Evolutionary conservation across 306 rosid genomes (phyloP).

Genomic region (Quercus engelmannii): DNA sequence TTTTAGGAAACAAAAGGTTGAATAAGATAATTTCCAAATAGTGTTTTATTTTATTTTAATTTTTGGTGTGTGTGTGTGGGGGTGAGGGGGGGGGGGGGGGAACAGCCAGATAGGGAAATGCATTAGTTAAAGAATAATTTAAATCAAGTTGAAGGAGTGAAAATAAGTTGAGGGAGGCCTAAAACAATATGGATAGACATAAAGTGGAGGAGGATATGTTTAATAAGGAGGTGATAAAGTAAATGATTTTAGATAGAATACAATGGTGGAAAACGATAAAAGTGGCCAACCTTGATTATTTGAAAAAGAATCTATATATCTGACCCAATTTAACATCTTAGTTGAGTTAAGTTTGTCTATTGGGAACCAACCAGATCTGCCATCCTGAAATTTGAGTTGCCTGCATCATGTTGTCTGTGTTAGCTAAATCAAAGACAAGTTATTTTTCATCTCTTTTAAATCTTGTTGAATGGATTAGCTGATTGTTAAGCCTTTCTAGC

Average conservation of each 20-base stretch:
- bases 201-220: neutral
- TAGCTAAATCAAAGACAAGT: neutral
- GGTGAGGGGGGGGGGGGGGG: too few species aligned
- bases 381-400: neutral
- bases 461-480: neutral
- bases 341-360: neutral
- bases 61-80: too few species aligned
- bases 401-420: neutral
- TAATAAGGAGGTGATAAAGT: neutral
- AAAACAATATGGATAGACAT: neutral
- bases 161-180: neutral
- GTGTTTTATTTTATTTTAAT: neutral
- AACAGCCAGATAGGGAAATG: neutral
- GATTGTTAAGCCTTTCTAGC: neutral
- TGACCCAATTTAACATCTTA: neutral
- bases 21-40: neutral
- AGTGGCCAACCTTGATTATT: neutral
- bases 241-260: neutral
- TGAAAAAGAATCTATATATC: neutral
- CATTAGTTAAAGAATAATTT: neutral
- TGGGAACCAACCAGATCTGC: neutral
- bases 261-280: neutral
- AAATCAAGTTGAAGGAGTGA: neutral
- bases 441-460: neutral
- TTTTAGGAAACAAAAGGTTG: neutral